Evolutionary conservation across 2,329 filamentous ascomycete species (phyloP), one percentile per base, ranked within the genome.

Genomic region (Sarocladiaceae sp.): DNA sequence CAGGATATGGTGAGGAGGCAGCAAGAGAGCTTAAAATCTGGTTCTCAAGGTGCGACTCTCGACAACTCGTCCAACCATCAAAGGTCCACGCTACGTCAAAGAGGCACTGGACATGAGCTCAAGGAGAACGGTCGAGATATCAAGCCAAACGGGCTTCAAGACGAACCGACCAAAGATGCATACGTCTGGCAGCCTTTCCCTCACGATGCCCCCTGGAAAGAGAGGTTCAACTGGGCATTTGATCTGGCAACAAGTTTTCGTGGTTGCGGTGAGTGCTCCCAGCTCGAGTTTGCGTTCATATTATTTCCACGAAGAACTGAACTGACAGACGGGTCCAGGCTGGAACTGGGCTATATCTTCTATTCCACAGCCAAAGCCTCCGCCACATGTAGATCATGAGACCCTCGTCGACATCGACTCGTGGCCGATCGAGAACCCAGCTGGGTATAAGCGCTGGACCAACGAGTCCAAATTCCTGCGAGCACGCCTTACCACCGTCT

Each of bases 131-230:
- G n/a, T n/a, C n/a, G n/a, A n/a, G n/a, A n/a, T n/a, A n/a, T n/a
- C n/a, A n/a, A n/a, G n/a, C n/a, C n/a, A n/a, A n/a, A n/a, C n/a
- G n/a, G n/a, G n/a, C n/a, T n/a, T n/a, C n/a, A n/a, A n/a, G n/a
- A n/a, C n/a, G n/a, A n/a, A n/a, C n/a, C n/a, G n/a, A n/a, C n/a
- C n/a, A n/a, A 76, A n/a, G n/a, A n/a, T n/a, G n/a, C n/a, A 46
- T 81, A 80, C 45, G 71, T 74, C 53, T 83, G 80, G 80, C 72
- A 83, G 55, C 59, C 68, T 1, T 83, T 74, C 50, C 80, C 79
- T 0, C 64, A 66, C 3, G 57, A 72, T 3, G 72, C 60, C 2
- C 57, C 72, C 1, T 71, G 80, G 35, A 43, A 55, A 19, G 59
- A 72, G 32, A 70, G 80, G 10, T 56, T 82, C 6, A 62, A 63